A percentile compares a stretch with the other conserved stretches of the same genome.
phyloP scores from a whole-genome alignment of 2,329 filamentous ascomycete genomes.

The Periconia sp. region DNA sequence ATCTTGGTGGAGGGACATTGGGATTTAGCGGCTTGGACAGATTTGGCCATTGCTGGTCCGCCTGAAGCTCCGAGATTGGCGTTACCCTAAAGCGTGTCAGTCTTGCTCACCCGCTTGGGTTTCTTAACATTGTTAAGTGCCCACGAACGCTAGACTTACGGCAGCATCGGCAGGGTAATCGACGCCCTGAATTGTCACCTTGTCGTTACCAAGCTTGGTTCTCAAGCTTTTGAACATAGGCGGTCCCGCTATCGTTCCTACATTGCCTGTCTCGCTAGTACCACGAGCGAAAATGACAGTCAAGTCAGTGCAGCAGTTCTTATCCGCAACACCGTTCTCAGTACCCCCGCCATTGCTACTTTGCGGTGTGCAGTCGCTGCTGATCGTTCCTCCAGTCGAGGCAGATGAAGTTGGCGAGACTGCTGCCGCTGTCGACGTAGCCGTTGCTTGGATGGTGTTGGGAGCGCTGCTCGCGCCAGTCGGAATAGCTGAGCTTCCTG shows the following conservation, averaged over 20 bases:
- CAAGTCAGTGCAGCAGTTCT: slow-evolving; percentile 48
- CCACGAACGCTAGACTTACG: slow-evolving; percentile 32
- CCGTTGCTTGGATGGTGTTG: slow-evolving; percentile 1
- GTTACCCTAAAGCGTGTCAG: slow-evolving; percentile 28
- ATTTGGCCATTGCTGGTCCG: slow-evolving; percentile 31
- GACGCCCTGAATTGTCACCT: slow-evolving; percentile 40
- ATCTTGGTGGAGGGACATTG: slow-evolving; percentile 40
- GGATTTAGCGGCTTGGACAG: slow-evolving; percentile 28
- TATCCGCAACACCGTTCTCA: slow-evolving; percentile 48
- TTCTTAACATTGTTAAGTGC: background rate
- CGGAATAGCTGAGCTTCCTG: slow-evolving; percentile 4
- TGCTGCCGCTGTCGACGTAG: slow-evolving; percentile 4
- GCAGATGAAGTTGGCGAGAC: slow-evolving; percentile 8
- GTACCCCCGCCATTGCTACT: slow-evolving; percentile 28
- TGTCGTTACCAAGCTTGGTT: slow-evolving; percentile 29
- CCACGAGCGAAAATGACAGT: slow-evolving; percentile 54
- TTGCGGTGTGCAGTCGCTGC: slow-evolving; percentile 29
- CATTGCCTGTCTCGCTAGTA: slow-evolving; percentile 50
- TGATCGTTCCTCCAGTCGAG: slow-evolving; percentile 18
- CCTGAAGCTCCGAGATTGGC: slow-evolving; percentile 31
- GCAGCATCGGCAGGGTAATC: slow-evolving; percentile 35
- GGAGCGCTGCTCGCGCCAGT: slow-evolving; percentile 9
- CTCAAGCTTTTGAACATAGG: slow-evolving; percentile 40
- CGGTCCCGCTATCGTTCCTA: slow-evolving; percentile 50
- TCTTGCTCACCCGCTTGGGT: background rate